Percentiles rank a stretch among this genome's conserved stretches.
phyloP scores from a whole-genome alignment of 129 eudicot species.

The Gnaphalium uliginosum region DNA sequence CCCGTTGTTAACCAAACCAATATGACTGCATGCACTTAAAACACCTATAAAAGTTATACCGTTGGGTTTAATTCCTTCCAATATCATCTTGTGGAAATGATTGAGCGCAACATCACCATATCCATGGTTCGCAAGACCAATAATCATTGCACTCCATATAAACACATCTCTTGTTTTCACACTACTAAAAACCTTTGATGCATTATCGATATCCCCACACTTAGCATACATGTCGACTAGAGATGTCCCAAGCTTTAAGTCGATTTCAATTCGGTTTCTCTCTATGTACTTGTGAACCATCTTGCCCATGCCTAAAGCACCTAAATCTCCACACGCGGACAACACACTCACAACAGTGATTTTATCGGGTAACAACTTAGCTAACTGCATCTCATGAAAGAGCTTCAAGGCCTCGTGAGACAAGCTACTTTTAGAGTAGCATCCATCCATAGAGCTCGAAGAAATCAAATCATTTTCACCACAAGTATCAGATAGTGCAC shows the following conservation, averaged over 20 bases:
- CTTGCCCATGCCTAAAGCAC: slow-evolving; percentile 62
- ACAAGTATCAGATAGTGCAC: slow-evolving; percentile 11
- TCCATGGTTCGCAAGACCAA: slow-evolving; percentile 73
- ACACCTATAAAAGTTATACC: slow-evolving; percentile 63
- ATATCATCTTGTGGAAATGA: slow-evolving; percentile 57
- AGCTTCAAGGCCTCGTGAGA: slow-evolving; percentile 38
- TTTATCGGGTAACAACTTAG: slow-evolving; percentile 63
- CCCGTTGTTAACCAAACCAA: slow-evolving; percentile 71
- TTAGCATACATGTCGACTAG: slow-evolving; percentile 73
- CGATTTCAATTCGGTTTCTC: slow-evolving; percentile 40
- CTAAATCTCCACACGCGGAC: slow-evolving; percentile 68
- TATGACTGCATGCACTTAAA: slow-evolving; percentile 75
- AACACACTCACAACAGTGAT: slow-evolving; percentile 71
- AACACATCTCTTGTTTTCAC: slow-evolving; percentile 43
- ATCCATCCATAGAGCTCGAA: slow-evolving; percentile 10
- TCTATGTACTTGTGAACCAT: slow-evolving; percentile 49
- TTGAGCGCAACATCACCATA: slow-evolving; percentile 52
- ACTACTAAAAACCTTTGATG: slow-evolving; percentile 45
- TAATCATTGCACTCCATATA: slow-evolving; percentile 81
- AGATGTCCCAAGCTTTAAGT: slow-evolving; percentile 53
- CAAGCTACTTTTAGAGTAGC: background rate
- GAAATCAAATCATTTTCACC: slow-evolving; percentile 16
- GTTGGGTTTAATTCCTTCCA: slow-evolving; percentile 63
- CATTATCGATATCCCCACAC: slow-evolving; percentile 69
- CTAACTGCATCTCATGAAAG: slow-evolving; percentile 40